Evolutionary conservation across 1,139 yeast species (phyloP), one percentile per base, ranked within the genome.

Genomic region (Petasospora fabianii): DNA sequence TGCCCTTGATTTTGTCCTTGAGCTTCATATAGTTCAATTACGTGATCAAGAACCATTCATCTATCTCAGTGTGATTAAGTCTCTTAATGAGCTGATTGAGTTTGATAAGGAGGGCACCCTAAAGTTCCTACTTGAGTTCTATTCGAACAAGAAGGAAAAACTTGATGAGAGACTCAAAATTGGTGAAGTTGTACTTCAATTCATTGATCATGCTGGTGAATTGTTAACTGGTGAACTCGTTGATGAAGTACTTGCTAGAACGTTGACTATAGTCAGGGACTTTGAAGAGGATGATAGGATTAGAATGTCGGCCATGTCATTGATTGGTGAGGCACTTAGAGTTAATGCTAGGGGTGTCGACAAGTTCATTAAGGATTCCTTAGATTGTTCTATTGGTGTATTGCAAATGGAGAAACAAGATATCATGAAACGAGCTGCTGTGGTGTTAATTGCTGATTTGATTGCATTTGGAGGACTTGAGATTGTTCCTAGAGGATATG

Each of bases 1-100:
- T 6, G 60, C 78, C 0, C 39, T 75, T 10, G 75, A 72, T 13
- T 73, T 74, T 40, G 87, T 75, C 0, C 60, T 85, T 27, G 69
- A 75, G 22, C 62, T 87, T 14, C 85, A 84, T 55, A 55, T 85
- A 32, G 64, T 70, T 2, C 87, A 84, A 49, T 62, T 92, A 36
- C 72, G 73, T 39, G 95, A 87, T 52, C 72, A 78, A 0, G 98
- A 92, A 47, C 95, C 97, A 0, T 92, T 80, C 57, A 76, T 92
- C 14, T 92, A 86, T 57, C 60, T 92, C 41, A 90, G 85, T 55
- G 84, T 83, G 0, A 84, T 92, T 46, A 87, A 84, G 53, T 90
- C 95, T 0, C 62, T 92, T 19, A 80, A 77, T 36, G 68, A 73
- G 16, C 61, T 90, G 30, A 65, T 82, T 18, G 74, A 69, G 8